Conservation (phyloP, 306 rosid species). For the Bauhinia variegata region DNA sequence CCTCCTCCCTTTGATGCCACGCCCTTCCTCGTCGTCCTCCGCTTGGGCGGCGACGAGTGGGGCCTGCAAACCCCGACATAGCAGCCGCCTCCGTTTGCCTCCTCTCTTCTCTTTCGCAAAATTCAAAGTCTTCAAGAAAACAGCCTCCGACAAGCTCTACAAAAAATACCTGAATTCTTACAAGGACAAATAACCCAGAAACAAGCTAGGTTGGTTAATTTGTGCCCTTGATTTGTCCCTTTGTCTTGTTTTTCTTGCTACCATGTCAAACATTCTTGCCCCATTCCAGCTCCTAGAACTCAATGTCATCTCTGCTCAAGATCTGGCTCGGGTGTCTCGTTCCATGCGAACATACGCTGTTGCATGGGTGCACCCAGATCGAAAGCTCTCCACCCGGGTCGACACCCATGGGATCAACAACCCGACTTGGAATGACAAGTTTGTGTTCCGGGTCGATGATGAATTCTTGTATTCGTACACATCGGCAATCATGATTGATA, state of each 20-base stretch:
- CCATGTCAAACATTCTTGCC: conserved; percentile 57
- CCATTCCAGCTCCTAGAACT: conserved; percentile 87
- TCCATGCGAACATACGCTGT: conserved; percentile 86
- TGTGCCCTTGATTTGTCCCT: no score
- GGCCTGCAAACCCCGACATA: conserved; percentile 2
- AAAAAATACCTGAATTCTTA: not conserved
- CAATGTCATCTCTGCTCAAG: conserved; percentile 83
- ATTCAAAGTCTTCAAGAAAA: not conserved
- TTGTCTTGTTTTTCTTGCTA: not conserved
- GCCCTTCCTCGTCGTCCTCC: conserved; percentile 33
- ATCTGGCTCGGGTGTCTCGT: conserved; percentile 60
- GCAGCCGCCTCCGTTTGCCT: not conserved
- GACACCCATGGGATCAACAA: conserved; percentile 69
- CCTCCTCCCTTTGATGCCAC: conserved; percentile 12
- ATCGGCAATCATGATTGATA: conserved; percentile 71
- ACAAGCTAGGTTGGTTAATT: no score
- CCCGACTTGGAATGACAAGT: conserved; percentile 93
- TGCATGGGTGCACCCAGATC: conserved; percentile 85
- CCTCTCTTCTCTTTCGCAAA: not conserved
- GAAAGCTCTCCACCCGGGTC: conserved; percentile 76
- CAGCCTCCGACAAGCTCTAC: not conserved
- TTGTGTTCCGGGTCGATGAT: conserved; percentile 77
- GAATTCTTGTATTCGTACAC: conserved; percentile 64
- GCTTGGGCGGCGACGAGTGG: conserved; percentile 41
- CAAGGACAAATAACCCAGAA: not conserved